Evolutionary conservation across 2,329 filamentous ascomycete genomes (phyloP).

Genomic region (Colletotrichum lentis): DNA sequence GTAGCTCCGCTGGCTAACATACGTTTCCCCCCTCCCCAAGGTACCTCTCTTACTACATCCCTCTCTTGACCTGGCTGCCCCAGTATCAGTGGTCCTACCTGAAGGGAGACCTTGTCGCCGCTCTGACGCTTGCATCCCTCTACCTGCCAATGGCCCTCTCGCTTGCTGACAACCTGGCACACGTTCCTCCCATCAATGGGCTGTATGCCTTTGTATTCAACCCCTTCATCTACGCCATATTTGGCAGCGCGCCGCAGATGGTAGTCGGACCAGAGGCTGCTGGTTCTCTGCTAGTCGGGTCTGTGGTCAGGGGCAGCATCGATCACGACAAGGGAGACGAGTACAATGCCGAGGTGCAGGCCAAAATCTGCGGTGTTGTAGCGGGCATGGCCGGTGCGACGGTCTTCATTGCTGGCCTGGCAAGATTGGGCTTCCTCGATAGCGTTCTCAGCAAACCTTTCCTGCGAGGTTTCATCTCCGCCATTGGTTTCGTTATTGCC

Average conservation of each 20-base stretch:
- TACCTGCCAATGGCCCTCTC: slow-evolving; percentile 98
- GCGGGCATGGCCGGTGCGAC: slow-evolving; percentile 87
- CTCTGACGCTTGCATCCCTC: slow-evolving; percentile 96
- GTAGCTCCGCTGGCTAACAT: background rate
- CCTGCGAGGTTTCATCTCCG: slow-evolving; percentile 92
- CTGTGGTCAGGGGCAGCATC: slow-evolving; percentile 81
- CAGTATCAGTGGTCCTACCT: slow-evolving; percentile 87
- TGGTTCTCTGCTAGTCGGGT: slow-evolving; percentile 88
- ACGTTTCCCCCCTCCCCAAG: slow-evolving; percentile 56
- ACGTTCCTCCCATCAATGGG: slow-evolving; percentile 91
- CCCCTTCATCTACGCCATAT: slow-evolving; percentile 86
- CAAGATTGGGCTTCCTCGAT: slow-evolving; percentile 89
- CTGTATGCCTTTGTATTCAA: slow-evolving; percentile 95
- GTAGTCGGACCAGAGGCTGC: slow-evolving; percentile 94
- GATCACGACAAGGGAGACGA: slow-evolving; percentile 71
- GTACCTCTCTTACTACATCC: slow-evolving; percentile 93
- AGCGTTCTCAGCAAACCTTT: slow-evolving; percentile 94
- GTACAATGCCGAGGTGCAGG: slow-evolving; percentile 75
- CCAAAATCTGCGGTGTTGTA: slow-evolving; percentile 85
- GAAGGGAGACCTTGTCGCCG: slow-evolving; percentile 85
- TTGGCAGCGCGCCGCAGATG: slow-evolving; percentile 93
- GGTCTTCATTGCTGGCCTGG: slow-evolving; percentile 86
- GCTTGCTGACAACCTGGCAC: slow-evolving; percentile 88
- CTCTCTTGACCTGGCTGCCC: slow-evolving; percentile 86
- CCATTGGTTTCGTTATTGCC: slow-evolving; percentile 94